Conservation (phyloP, 2,329 filamentous ascomycete species). For the Alternaria incomplexa region DNA sequence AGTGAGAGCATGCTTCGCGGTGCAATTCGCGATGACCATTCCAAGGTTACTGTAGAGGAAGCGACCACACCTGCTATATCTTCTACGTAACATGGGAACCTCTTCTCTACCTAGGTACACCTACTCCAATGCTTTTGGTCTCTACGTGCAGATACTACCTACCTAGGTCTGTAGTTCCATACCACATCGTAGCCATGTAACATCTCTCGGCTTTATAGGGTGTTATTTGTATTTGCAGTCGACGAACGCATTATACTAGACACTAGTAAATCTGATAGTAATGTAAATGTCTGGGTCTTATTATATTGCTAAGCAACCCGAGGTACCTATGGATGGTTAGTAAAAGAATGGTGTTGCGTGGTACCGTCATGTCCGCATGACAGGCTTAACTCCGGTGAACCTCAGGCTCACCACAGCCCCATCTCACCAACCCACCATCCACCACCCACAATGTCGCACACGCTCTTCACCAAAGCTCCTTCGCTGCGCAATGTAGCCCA, state of each 20-base stretch:
- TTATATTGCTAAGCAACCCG: neutral
- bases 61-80: neutral
- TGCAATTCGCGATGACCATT: neutral
- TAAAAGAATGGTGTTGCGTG: neutral
- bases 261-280: neutral
- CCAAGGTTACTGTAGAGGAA: neutral
- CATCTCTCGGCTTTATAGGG: neutral
- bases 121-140: neutral
- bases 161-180: neutral
- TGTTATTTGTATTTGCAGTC: neutral
- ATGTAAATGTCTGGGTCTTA: neutral
- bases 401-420: slow-evolving; percentile 20
- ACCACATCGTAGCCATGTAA: neutral
- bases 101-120: neutral
- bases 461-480: slow-evolving; percentile 18
- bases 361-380: neutral
- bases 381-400: slow-evolving; percentile 18
- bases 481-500: slow-evolving; percentile 13
- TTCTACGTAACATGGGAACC: neutral
- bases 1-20: neutral
- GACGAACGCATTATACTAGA: neutral
- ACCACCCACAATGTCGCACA: slow-evolving; percentile 21
- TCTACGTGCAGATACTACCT: neutral
- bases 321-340: neutral
- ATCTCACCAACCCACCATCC: slow-evolving; percentile 7